Conservation (phyloP, 2,329 filamentous ascomycete genomes). For the Fusarium pseudograminearum region DNA sequence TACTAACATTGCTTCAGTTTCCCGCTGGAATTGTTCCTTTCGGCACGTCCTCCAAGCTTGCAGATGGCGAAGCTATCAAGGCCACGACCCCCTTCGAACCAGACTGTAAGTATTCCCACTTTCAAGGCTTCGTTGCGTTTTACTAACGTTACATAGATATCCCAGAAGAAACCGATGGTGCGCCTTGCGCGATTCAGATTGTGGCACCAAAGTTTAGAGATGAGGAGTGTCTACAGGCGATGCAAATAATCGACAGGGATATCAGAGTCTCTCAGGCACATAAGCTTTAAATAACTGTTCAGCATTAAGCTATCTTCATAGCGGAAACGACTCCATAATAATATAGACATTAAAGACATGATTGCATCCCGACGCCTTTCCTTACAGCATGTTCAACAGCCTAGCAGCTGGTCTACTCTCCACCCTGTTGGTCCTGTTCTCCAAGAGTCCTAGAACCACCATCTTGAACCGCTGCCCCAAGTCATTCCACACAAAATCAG, state of each 20-base stretch:
- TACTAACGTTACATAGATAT: slow-evolving; percentile 20
- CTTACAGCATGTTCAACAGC: too few relatives aligned
- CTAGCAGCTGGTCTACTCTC: slow-evolving; percentile 5
- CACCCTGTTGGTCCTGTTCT: background rate
- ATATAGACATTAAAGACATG: background rate
- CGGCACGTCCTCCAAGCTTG: slow-evolving; percentile 30
- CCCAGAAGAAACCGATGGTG: slow-evolving; percentile 32
- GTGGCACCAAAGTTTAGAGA: slow-evolving; percentile 38
- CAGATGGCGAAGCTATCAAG: slow-evolving; percentile 25
- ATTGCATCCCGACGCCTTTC: too few relatives aligned
- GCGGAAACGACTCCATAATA: rapidly evolving
- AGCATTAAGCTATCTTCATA: too few relatives aligned
- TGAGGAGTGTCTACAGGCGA: slow-evolving; percentile 41
- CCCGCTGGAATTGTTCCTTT: slow-evolving; percentile 42
- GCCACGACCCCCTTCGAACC: slow-evolving; percentile 33
- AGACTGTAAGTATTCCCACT: slow-evolving; percentile 19
- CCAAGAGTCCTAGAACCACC: slow-evolving; percentile 7
- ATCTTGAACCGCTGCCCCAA: slow-evolving; percentile 11
- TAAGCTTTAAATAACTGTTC: slow-evolving; percentile 1
- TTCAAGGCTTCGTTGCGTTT: rapidly evolving
- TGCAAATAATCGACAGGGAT: slow-evolving; percentile 34
- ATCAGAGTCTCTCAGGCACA: background rate
- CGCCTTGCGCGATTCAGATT: slow-evolving; percentile 36
- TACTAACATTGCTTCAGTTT: slow-evolving; percentile 19
- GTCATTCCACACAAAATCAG: slow-evolving; percentile 9